Percentiles rank a stretch among this genome's conserved stretches.
Conservation (phyloP, 441 rosid genomes). For the Populus hybrid region DNA sequence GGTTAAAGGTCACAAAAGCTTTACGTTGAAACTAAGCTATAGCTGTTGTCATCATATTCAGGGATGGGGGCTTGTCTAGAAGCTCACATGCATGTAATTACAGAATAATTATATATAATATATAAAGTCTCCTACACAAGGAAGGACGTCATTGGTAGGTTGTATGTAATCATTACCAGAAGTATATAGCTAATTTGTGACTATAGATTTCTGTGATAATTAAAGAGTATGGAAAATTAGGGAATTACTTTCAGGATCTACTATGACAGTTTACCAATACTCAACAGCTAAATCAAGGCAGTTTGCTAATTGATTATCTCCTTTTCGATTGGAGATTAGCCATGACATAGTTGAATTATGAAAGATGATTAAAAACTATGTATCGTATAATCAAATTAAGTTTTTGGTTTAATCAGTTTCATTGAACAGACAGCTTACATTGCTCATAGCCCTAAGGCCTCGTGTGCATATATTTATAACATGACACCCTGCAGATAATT, state of each 20-base stretch:
- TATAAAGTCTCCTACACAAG: conserved; percentile 4
- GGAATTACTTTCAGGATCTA: not conserved
- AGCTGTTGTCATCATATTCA: conserved; percentile 15
- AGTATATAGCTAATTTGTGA: not conserved
- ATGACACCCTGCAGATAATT: not conserved
- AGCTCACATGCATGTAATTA: not conserved
- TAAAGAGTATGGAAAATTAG: not conserved
- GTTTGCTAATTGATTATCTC: not conserved
- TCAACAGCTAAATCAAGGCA: not conserved
- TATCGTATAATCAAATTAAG: not conserved
- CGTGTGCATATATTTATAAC: not conserved
- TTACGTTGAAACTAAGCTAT: conserved; percentile 65
- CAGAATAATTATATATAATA: not conserved
- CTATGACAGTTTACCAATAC: not conserved
- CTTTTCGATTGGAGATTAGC: not conserved
- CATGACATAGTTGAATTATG: not conserved
- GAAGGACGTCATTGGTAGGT: conserved; percentile 12
- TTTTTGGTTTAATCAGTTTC: conserved; percentile 6
- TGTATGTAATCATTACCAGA: conserved; percentile 7
- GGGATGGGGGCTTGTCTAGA: conserved; percentile 20
- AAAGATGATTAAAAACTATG: not conserved
- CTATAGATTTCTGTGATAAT: not conserved
- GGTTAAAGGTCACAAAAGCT: conserved; percentile 40
- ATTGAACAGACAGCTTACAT: not conserved
- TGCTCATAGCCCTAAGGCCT: not conserved